Base-by-base conservation (phyloP, 2,329 filamentous ascomycete species). In the Shiraia sp. region DNA sequence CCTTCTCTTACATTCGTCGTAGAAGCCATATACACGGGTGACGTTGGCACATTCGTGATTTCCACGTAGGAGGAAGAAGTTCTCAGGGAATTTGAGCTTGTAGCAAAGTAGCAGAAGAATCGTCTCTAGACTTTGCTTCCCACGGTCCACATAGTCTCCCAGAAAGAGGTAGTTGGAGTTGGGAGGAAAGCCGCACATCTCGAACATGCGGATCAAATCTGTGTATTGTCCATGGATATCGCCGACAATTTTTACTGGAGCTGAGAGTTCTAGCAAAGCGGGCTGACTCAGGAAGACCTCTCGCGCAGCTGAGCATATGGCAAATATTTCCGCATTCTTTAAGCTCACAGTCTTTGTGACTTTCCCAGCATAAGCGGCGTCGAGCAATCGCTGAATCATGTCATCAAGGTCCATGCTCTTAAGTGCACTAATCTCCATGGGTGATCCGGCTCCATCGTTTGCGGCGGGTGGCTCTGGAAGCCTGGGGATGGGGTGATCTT, bases 21-120 rank as follows among this genome's bases (percentile, higher is more conserved):
- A 97, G 72, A 97, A 97, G 2, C 92, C 92, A 70, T 96, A 96
- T 25, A 97, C 90, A 45, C 92, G 82, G 10, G 90, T 97, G 38
- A 97, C 90, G 55, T 95, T 96, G 59, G 92, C 92, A 71, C 92
- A 96, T 70, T 97, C 92, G 71, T 97, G 92, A 65, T 97, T 97
- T 40, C 92, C 92, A 43, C 92, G 85, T 15, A 97, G 77, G 33
- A 97, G 75, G 73, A 97, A 97, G 72, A 97, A 97, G 75, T 97
- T 97, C 72, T 96, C 90, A 7, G 92, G 92, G 61, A 88, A 96
- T 68, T 96, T 95, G 67, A 97, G 82, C 77, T 97, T 97, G 77
- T 96, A 97, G 77, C 90, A 96, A 48, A 97, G 78, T 29, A 97
- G 77, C 30, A 97, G 80, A 4, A 96, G 79, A 51, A 97, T 97